Evolutionary conservation across 345 rosid species (phyloP), one percentile per base, ranked within the genome.

Genomic region (Lepidium sativum): DNA sequence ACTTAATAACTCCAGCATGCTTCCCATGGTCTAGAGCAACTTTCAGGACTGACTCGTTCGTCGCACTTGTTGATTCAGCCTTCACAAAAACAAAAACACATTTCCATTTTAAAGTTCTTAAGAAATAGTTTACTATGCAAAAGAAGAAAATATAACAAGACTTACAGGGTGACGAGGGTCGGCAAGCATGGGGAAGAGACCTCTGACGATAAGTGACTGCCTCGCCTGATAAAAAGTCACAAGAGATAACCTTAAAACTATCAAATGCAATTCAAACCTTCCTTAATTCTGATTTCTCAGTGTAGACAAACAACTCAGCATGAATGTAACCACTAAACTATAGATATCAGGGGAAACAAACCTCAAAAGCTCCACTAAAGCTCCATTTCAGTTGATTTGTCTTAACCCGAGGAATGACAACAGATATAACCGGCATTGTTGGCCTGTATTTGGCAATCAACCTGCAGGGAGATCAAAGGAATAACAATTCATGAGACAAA

Each of bases 371-470:
- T 68, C 97, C 97, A 70, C 73, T 94, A 72, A 90, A 94, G 84
- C 92, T 94, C 99, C 99, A 94, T 69, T 78, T 94, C 49, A 94
- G 78, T 76, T 94, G 97, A 78, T 94, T 90, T 67, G 96, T 94
- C 84, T 91, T 94, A 51, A 94, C 95, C 4, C 97, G 86, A 0
- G 99, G 97, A 74, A 94, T 91, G 63, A 94, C 97, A 71, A 94
- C 99, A 21, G 99, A 94, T 5, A 94, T 73, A 71, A 88, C 99
- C 2, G 99, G 99, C 97, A 94, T 94, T 48, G 96, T 81, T 52
- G 99, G 99, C 79, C 97, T 88, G 68, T 94, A 94, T 76, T 94
- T 94, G 25, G 97, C 92, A 54, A 94, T 94, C 88, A 94, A 84
- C 68, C 99, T 94, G 89, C 73, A 74, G 4, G 10, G n/a, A 48